phyloP scores from a whole-genome alignment of 2,329 filamentous ascomycete genomes.

The Aspergillus quadricinctus region DNA sequence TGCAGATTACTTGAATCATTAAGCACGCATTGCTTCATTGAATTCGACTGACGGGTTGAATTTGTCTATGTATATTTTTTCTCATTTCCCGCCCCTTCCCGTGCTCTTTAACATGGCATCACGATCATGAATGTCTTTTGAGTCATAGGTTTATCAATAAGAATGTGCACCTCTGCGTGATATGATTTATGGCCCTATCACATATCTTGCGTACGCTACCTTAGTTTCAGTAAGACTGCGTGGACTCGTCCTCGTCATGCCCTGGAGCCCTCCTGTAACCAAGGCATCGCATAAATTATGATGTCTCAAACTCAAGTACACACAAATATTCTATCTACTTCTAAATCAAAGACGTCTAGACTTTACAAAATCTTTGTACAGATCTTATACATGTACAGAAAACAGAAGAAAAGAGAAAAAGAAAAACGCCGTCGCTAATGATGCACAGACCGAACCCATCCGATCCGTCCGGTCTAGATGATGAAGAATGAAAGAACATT shows the following conservation, averaged over 20 bases:
- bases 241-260: slow-evolving; percentile 33
- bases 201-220: slow-evolving; percentile 1
- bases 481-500: neutral
- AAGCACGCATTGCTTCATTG: neutral
- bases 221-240: neutral
- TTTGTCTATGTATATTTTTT: slow-evolving; percentile 16
- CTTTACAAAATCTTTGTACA: neutral
- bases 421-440: slow-evolving; percentile 27
- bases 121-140: neutral
- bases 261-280: neutral
- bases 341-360: neutral
- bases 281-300: neutral
- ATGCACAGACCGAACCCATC: slow-evolving; percentile 21
- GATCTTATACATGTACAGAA: neutral
- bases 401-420: slow-evolving; percentile 5
- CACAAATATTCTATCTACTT: neutral
- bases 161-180: neutral
- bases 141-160: neutral
- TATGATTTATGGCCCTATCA: neutral
- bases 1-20: slow-evolving; percentile 14
- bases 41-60: neutral
- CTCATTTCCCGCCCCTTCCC: neutral
- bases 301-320: neutral
- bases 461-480: slow-evolving; percentile 7
- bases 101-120: neutral